Base-by-base conservation (phyloP, 1,139 yeast genomes). In the Candida frijolesensis region DNA sequence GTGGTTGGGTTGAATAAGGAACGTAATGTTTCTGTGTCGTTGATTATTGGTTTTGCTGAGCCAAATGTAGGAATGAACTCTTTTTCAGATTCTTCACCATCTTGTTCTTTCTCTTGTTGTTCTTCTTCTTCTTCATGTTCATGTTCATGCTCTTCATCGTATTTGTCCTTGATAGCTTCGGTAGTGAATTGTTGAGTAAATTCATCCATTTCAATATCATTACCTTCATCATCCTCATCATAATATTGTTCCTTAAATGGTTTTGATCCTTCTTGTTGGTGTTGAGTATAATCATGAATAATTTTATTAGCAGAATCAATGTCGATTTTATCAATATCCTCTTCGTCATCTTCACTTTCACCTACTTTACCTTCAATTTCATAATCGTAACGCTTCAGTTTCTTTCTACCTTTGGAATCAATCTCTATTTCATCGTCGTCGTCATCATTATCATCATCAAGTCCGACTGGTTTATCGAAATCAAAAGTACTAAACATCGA, bases 11-110 rank as follows among this genome's bases (percentile, higher is more conserved):
- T 85, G 70, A 89, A 85, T 46, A 88, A 68, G 0, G 80, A 68
- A 64, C 95, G 80, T 46, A 88, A 77, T 0, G 80, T 75, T 58
- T 85, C 92, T 0, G 90, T 79, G 18, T 66, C 78, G 56, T 73
- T 78, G 39, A 65, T 58, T 6, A 68, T 39, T 29, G 69, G 70
- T 1, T 53, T 44, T 1, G 62, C 37, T 7, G 56, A 49, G 1
- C 80, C 81, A 58, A 83, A 83, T 0, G 76, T 68, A 3, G 89
- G 87, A 27, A 80, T 70, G 53, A 77, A 79, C 49, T 82, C 84
- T 3, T 49, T 49, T 30, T 52, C 54, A 3, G 40, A 52, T 42
- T 48, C 50, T 34, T 34, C 47, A 58, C 15, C 42, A 44, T 5
- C 46, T 49, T 46, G 45, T 3, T 22, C 12, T 29, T 57, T 56